Evolutionary conservation across 306 rosid genomes (phyloP).

Genomic region (Cucurbita maxima): DNA sequence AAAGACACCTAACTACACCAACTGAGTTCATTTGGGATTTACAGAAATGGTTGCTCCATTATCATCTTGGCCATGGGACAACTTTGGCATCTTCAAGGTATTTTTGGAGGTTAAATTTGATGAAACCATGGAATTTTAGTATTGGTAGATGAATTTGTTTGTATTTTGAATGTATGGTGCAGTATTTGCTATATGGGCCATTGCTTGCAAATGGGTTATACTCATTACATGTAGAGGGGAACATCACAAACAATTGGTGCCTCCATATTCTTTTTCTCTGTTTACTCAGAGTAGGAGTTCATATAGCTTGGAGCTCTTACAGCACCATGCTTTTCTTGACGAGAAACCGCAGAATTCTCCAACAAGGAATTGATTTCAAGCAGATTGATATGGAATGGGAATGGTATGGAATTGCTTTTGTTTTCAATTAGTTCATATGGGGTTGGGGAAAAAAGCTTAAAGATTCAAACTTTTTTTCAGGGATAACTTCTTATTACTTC

Average conservation of each 20-base stretch:
- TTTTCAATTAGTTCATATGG: not conserved
- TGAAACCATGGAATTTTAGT: not conserved
- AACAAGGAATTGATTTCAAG: slow-evolving; percentile 67
- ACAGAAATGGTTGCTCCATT: slow-evolving; percentile 47
- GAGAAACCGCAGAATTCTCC: slow-evolving; percentile 36
- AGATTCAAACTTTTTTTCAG: slow-evolving; percentile 15
- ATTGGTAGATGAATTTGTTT: not conserved
- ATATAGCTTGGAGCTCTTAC: slow-evolving; percentile 35
- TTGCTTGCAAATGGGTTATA: slow-evolving; percentile 37
- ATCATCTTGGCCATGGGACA: slow-evolving; percentile 85
- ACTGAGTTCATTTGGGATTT: not conserved
- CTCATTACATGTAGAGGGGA: slow-evolving; percentile 30
- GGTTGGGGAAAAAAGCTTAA: not conserved
- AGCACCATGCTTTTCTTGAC: slow-evolving; percentile 56
- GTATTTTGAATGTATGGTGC: not conserved
- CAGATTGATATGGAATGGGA: slow-evolving; percentile 83
- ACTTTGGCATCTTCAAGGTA: slow-evolving; percentile 69
- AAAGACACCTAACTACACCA: not conserved
- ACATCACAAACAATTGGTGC: slow-evolving; percentile 35
- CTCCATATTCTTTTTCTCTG: slow-evolving; percentile 41
- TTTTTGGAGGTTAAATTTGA: not conserved
- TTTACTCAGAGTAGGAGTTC: slow-evolving; percentile 26
- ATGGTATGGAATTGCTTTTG: slow-evolving; percentile 25
- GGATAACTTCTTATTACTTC: slow-evolving; percentile 87
- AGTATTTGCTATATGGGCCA: slow-evolving; percentile 19